Conservation (phyloP, 768 basidiomycete species). For the Postia placenta region DNA sequence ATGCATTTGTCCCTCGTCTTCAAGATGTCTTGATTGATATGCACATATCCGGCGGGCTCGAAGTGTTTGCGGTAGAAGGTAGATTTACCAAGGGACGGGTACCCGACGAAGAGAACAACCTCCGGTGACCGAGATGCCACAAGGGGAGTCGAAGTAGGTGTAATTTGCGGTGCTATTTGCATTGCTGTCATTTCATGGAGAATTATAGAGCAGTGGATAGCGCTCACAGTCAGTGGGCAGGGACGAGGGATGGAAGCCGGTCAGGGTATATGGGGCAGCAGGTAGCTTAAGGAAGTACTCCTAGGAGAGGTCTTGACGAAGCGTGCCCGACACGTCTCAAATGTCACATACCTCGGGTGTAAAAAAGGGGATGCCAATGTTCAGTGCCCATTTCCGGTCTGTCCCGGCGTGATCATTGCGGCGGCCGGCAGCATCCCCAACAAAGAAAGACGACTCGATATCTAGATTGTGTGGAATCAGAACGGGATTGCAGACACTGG, state of each 20-base stretch:
- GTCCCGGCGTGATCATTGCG: constrained; percentile 70
- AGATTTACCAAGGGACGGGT: constrained; percentile 72
- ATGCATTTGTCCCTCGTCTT: constrained; percentile 73
- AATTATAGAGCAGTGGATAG: background rate
- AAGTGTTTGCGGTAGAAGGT: constrained; percentile 74
- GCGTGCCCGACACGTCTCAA: background rate
- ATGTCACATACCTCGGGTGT: constrained; percentile 72
- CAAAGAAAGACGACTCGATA: constrained; percentile 60
- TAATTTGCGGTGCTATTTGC: constrained; percentile 39
- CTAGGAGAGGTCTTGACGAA: constrained; percentile 28
- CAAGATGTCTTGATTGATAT: constrained; percentile 85
- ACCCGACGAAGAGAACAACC: constrained; percentile 57
- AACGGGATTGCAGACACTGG: background rate
- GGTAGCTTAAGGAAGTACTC: constrained; percentile 68
- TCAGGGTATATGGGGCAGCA: constrained; percentile 41
- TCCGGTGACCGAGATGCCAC: constrained; percentile 28
- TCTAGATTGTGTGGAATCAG: constrained; percentile 38
- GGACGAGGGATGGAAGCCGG: constrained; percentile 62
- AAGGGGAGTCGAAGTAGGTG: constrained; percentile 45
- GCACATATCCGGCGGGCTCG: constrained; percentile 57
- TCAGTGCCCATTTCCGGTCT: constrained; percentile 83
- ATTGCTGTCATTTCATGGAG: background rate
- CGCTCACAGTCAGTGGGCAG: constrained; percentile 26
- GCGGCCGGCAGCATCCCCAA: constrained; percentile 89
- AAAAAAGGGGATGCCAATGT: constrained; percentile 63